Base-by-base conservation (phyloP, 2,329 filamentous ascomycete species). In the Ceratocystis diversiconidia region DNA sequence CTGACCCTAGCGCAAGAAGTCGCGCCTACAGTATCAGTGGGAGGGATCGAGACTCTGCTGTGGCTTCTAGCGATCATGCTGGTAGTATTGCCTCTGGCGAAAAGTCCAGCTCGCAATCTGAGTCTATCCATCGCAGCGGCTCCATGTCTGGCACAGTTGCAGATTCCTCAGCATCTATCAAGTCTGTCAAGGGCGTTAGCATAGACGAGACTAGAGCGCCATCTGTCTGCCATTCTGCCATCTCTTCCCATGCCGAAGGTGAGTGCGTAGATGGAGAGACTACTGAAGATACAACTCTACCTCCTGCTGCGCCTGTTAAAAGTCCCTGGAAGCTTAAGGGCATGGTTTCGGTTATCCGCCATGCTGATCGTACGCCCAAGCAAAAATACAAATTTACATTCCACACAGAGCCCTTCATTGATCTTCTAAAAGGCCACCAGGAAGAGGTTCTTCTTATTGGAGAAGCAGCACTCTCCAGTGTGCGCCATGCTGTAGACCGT, bases 371-470 rank as follows among this genome's bases (percentile, higher is more conserved):
- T 66, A 99, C 94, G 1, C 94, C 94, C 1, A 99, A 99, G 76
- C 94, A 99, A 72, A 99, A 99, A 74, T 96, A 96, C 80, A 99
- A 99, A 74, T 99, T 97, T 72, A 99, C 94, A 0, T 97, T 99
- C 71, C 94, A 99, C 73, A 95, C 91, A 0, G 90, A 92, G 69
- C 94, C 94, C 0, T 99, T 99, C 72, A 92, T 99, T 69, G 89
- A 95, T 69, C 80, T 99, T 3, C 82, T 99, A 52, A 95, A 92
- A 73, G 94, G 94, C 0, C 92, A 99, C 71, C 90, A 95, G 72
- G 92, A 97, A 75, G 94, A 99, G 73, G 94, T 99, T 1, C 80
- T 99, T 1, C 82, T 99, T 25, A 94, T 96, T 69, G 92, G 92
- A 7, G 91, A 96, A 73, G 86, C 90, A 48, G 94, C 94, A 0